phyloP scores from a whole-genome alignment of 1,284 basidiomycete species.

The Polyporus tsugae region DNA sequence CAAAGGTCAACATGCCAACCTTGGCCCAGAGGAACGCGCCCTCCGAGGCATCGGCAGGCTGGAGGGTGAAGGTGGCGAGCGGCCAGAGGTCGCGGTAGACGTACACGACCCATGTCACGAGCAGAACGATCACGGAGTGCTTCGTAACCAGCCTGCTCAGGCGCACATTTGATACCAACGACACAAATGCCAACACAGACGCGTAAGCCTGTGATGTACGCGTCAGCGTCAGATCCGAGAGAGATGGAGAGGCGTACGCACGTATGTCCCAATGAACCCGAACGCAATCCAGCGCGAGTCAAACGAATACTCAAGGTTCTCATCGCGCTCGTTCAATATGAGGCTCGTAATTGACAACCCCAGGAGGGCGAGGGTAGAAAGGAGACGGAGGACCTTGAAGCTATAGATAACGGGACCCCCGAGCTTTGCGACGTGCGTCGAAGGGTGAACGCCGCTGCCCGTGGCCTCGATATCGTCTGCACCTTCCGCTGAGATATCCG shows the following conservation, averaged over 20 bases:
- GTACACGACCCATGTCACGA: conserved; percentile 44
- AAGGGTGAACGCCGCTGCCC: conserved; percentile 7
- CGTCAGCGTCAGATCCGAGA: conserved; percentile 34
- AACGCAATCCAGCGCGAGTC: conserved; percentile 39
- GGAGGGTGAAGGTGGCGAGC: conserved; percentile 56
- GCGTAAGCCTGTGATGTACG: conserved; percentile 43
- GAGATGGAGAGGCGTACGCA: conserved; percentile 30
- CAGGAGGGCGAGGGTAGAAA: conserved; percentile 37
- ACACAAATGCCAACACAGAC: conserved; percentile 33
- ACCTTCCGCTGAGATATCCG: not conserved
- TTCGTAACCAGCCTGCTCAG: conserved; percentile 22
- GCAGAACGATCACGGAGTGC: conserved; percentile 32
- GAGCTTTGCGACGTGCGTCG: conserved; percentile 31
- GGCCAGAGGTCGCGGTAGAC: conserved; percentile 74
- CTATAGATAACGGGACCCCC: conserved; percentile 42
- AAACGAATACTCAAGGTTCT: conserved; percentile 29
- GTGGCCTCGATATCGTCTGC: conserved; percentile 25
- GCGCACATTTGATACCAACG: conserved; percentile 25
- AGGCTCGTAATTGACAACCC: conserved; percentile 37
- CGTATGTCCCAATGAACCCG: conserved; percentile 46
- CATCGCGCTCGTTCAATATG: conserved; percentile 15
- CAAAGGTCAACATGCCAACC: conserved; percentile 47
- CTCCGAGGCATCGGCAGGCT: conserved; percentile 48
- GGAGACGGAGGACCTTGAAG: conserved; percentile 39
- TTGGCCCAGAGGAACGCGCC: conserved; percentile 42